Base-by-base conservation (phyloP, 2,329 filamentous ascomycete genomes). In the Bimuria novae-zelandiae region DNA sequence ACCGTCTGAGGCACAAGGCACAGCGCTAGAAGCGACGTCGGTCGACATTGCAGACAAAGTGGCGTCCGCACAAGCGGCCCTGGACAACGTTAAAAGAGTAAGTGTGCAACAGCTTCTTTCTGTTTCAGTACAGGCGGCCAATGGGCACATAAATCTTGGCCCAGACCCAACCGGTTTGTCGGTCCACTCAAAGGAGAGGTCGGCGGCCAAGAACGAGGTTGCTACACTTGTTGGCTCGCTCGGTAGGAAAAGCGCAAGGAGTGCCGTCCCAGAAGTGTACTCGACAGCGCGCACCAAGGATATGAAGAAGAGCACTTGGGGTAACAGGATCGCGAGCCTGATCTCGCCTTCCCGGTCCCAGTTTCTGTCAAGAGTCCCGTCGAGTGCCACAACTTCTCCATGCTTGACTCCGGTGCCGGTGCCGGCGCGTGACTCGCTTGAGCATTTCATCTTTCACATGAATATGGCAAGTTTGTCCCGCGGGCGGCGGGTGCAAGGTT, bases 1-100 rank as follows among this genome's bases (percentile, higher is more conserved):
- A 8, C 63, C 69, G 16, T 45, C 61, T 14, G 72, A 74, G 46
- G 62, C 64, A 19, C 67, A 71, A 42, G 59, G 65, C 7, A 67
- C 67, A 21, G 62, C 65, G 21, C 58, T 74, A 7, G 65, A 73
- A 14, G 55, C 58, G 5, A 69, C 68, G 12, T 68, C 70, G 21
- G 54, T 60, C 6, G 70, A 73, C 29, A 72, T 75, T 25, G 67
- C 69, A 29, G 66, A 72, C 42, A 72, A 63, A 16, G 62, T 75
- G 7, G 51, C 70, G 32, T 65, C 59, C 7, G 64, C 69, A 17
- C 64, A 73, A 54, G 68, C 64, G 11, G 70, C 67, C 17, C 52
- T 75, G n/a, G 71, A 72, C 11, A 67, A 66, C 33, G 69, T 64
- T 29, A 73, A 68, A 59, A 73, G 71, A 68, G 71, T 74, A 71